A percentile compares a stretch with the other conserved stretches of the same genome.
Evolutionary conservation across 2,329 filamentous ascomycete species (phyloP).

Genomic region (Tolypocladium amazonense): DNA sequence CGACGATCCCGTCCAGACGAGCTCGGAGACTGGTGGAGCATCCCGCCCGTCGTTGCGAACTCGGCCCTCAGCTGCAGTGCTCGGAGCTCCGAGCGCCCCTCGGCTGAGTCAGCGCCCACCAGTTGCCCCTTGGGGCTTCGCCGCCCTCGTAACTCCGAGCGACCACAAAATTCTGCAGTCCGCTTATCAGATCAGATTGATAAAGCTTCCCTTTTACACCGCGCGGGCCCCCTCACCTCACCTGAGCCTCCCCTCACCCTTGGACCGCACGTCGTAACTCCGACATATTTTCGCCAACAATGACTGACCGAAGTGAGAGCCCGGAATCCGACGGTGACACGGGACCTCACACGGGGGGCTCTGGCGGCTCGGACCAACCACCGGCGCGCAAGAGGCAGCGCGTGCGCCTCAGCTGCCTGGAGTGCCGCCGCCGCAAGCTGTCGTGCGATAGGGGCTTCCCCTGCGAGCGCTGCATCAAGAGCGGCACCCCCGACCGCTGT

Average conservation of each 20-base stretch:
- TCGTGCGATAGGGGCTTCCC: conserved; percentile 52
- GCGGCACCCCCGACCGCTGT: conserved; percentile 48
- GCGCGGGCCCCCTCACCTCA: conserved; percentile 11
- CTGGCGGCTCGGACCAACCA: conserved; percentile 19
- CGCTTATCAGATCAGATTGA: conserved; percentile 31
- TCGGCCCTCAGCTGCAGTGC: not conserved
- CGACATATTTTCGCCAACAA: conserved; percentile 13
- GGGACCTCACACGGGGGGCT: conserved; percentile 12
- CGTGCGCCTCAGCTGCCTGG: conserved; percentile 48
- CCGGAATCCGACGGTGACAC: conserved; percentile 25
- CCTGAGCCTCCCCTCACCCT: conserved; percentile 2
- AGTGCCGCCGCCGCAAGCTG: conserved; percentile 49
- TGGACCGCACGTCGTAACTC: conserved; percentile 21
- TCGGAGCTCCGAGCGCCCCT: not conserved
- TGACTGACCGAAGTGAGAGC: conserved; percentile 25
- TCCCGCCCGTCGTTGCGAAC: not conserved
- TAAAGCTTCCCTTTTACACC: conserved; percentile 22
- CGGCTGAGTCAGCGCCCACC: not conserved
- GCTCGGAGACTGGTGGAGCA: not conserved
- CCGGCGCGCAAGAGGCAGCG: conserved; percentile 46
- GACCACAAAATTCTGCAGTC: conserved; percentile 14
- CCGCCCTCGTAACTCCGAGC: conserved; percentile 20
- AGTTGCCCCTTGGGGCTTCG: no score
- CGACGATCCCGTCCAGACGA: not conserved
- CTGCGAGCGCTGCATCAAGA: conserved; percentile 52